Evolutionary conservation across 805 yeast genomes (phyloP).

Genomic region (Myxozyma geophila): DNA sequence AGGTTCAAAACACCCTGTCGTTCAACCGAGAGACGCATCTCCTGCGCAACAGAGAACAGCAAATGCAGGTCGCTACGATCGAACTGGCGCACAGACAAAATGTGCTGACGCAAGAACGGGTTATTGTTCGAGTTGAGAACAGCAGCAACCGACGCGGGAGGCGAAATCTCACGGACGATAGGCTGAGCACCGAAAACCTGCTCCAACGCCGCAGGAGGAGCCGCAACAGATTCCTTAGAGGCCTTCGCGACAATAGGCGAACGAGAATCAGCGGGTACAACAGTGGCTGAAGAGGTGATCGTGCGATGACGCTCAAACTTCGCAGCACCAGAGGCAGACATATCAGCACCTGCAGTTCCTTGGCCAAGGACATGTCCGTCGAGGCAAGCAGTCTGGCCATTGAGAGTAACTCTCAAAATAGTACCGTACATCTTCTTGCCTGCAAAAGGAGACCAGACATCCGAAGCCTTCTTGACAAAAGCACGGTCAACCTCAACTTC

Average conservation of each 20-base stretch:
- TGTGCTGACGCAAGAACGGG: constrained; percentile 86
- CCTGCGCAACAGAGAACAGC: constrained; percentile 95
- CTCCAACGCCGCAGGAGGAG: constrained; percentile 14
- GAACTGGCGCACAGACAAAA: constrained; percentile 86
- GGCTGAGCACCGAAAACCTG: constrained; percentile 20
- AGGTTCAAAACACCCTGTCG: constrained; percentile 93
- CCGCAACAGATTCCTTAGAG: constrained; percentile 45
- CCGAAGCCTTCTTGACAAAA: constrained; percentile 41
- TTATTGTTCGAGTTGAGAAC: constrained; percentile 74
- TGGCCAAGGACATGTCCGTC: constrained; percentile 74
- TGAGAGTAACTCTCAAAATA: constrained; percentile 83
- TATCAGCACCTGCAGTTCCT: constrained; percentile 66
- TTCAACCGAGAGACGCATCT: constrained; percentile 95
- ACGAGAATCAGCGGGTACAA: constrained; percentile 40
- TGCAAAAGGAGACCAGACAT: constrained; percentile 59
- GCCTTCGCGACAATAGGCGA: constrained; percentile 44
- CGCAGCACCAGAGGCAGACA: constrained; percentile 53
- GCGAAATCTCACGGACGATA: constrained; percentile 43
- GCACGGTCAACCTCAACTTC: constrained; percentile 83
- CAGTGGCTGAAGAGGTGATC: constrained; percentile 36
- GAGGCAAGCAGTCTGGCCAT: constrained; percentile 77
- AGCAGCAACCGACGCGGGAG: constrained; percentile 68
- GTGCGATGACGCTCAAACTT: constrained; percentile 31
- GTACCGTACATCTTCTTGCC: constrained; percentile 68
- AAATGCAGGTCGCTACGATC: constrained; percentile 88